phyloP scores from a whole-genome alignment of 192 early-diverging fungal genomes.

The Linnemannia schmuckeri region DNA sequence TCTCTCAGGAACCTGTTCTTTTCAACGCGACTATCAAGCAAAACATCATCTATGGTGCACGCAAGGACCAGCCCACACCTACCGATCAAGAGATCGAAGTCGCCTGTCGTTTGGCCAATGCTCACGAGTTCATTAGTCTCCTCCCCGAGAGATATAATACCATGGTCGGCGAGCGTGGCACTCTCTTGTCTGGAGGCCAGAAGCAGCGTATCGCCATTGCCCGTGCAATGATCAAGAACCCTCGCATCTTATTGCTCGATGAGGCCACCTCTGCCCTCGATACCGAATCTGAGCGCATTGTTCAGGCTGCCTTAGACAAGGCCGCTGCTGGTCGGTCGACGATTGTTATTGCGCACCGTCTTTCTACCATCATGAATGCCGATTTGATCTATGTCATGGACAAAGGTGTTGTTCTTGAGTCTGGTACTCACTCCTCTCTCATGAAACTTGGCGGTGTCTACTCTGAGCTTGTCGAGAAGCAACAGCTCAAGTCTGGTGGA shows the following conservation, averaged over 20 bases:
- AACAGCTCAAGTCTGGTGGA: constrained; percentile 66
- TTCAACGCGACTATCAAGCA: constrained; percentile 84
- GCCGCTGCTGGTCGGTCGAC: constrained; percentile 71
- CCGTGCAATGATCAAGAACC: constrained; percentile 82
- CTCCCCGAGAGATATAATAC: constrained; percentile 89
- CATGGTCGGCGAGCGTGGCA: constrained; percentile 79
- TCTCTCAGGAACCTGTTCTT: constrained; percentile 92
- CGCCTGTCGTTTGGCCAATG: constrained; percentile 79
- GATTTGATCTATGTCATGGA: constrained; percentile 76
- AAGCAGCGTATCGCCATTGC: constrained; percentile 89
- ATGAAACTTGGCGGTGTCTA: constrained; percentile 64
- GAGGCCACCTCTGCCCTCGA: constrained; percentile 86
- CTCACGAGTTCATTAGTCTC: constrained; percentile 86
- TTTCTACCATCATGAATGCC: constrained; percentile 80
- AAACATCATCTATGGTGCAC: constrained; percentile 84
- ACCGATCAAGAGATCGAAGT: constrained; percentile 79
- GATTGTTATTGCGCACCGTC: constrained; percentile 78
- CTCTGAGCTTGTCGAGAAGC: constrained; percentile 66
- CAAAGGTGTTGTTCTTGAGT: constrained; percentile 61
- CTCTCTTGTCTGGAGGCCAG: constrained; percentile 63
- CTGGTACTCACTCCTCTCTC: constrained; percentile 70
- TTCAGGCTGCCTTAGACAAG: constrained; percentile 74
- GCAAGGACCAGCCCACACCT: constrained; percentile 50
- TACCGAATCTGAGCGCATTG: constrained; percentile 72
- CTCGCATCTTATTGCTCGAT: constrained; percentile 80